Base-by-base conservation (phyloP, 2,329 filamentous ascomycete genomes). In the Verticillium longisporum region DNA sequence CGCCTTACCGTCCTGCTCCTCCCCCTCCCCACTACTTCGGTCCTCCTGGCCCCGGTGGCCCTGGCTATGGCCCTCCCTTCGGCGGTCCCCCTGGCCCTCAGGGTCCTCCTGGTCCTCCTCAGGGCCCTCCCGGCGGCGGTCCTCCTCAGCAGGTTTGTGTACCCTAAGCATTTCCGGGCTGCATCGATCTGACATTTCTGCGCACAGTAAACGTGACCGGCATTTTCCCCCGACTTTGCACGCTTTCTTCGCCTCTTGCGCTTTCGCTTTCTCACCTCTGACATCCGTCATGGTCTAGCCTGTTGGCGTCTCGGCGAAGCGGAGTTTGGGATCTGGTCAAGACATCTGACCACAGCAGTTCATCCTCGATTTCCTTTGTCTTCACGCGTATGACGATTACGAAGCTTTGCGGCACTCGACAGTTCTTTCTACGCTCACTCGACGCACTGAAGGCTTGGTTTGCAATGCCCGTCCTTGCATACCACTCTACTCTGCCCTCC, bases 1-100 rank as follows among this genome's bases (percentile, higher is more conserved):
- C 95, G 68, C 95, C 95, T 62, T 98, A 99, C 80, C 90, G 95
- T 66, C 95, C 95, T 65, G 95, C 95, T 58, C 95, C 95, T 61
- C 81, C 81, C 56, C 81, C 81, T 53, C 81, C 81, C 62, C 81
- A 83, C 72, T 84, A 83, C 74, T 80, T 81, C 72, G 76, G 76
- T 61, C 78, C 79, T 74, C 77, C 77, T 60, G 73, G 72, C 62
- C 77, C 78, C 62, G 72, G 72, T 55, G 73, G 68, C 62, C 67
- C 66, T 60, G 63, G 67, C 34, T 79, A 78, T 61, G 79, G 77
- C 21, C 77, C 78, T 63, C 78, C 78, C 64, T 82, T 80, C 68
- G 78, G 78, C 58, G 78, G 77, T 41, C 76, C 68, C 54, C 73
- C 71, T 57, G 64, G 67, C 59, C 69, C 73, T 58, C 72, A 74